phyloP scores from a whole-genome alignment of 2,329 filamentous ascomycete genomes.

The Xylariaceae sp. region DNA sequence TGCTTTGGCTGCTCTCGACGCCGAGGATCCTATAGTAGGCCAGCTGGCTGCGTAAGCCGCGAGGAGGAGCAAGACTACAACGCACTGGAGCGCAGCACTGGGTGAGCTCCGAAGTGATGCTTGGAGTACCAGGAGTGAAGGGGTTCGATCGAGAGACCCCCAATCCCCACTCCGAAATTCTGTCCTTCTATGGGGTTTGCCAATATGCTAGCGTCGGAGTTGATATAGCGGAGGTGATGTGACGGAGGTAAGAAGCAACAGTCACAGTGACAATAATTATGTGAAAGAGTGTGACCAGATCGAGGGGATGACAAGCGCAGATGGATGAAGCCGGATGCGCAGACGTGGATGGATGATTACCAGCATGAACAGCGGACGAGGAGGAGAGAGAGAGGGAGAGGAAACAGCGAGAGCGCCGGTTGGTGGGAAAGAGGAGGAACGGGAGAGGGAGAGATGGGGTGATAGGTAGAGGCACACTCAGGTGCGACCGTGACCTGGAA shows the following conservation, averaged over 20 bases:
- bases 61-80: not conserved
- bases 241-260: not conserved
- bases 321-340: not conserved
- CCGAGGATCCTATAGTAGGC: slow-evolving; percentile 5
- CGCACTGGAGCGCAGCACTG: not conserved
- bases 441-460: not conserved
- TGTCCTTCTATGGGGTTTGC: not conserved
- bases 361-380: not conserved
- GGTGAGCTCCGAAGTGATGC: not conserved
- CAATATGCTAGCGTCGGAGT: not conserved
- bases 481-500: not conserved
- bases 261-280: not conserved
- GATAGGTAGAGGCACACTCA: not conserved
- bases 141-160: not conserved
- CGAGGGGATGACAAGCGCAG: not conserved
- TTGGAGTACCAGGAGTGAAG: not conserved
- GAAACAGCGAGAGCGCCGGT: not conserved
- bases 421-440: slow-evolving; percentile 2
- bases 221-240: not conserved
- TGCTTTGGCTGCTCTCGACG: not conserved
- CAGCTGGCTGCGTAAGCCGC: slow-evolving; percentile 6
- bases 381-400: not conserved
- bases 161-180: not conserved
- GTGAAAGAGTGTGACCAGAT: not conserved
- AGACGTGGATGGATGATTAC: not conserved